Conservation (phyloP, 2,329 filamentous ascomycete species). For the Aspergillus sp. region DNA sequence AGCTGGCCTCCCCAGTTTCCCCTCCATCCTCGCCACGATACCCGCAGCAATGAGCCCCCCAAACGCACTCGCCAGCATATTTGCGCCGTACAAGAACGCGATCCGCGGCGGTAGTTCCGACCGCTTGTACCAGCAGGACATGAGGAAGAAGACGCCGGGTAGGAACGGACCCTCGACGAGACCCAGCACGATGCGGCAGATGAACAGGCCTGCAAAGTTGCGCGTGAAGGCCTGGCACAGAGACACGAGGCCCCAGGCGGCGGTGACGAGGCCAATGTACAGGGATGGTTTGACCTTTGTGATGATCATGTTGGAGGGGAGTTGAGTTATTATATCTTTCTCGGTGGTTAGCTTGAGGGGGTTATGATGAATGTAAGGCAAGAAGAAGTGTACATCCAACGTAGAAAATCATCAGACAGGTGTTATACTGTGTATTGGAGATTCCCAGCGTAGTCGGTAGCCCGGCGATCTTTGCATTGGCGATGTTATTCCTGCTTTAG, state of each 20-base stretch:
- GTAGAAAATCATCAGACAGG: constrained; percentile 23
- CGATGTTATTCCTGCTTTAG: constrained; percentile 23
- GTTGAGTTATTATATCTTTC: constrained; percentile 12
- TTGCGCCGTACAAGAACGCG: no score
- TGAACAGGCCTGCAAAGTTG: constrained; percentile 56
- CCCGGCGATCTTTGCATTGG: constrained; percentile 26
- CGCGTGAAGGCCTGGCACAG: constrained; percentile 31
- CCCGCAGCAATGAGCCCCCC: no score
- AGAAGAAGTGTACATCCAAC: constrained; percentile 15
- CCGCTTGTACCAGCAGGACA: no score
- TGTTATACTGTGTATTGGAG: constrained; percentile 28
- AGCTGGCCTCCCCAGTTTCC: no score
- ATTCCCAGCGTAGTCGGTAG: constrained; percentile 26
- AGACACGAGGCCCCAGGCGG: constrained; percentile 28
- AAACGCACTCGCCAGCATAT: no score
- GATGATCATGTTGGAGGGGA: constrained; percentile 30
- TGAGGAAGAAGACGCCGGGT: no score
- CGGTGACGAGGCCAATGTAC: constrained; percentile 41
- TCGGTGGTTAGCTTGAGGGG: no score
- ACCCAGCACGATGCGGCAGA: constrained; percentile 36
- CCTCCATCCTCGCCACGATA: no score
- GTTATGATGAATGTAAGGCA: no score
- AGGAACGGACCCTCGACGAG: no score
- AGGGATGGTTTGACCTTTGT: constrained; percentile 36
- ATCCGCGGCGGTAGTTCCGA: no score